These are phyloP conservation scores for Cercospora sojina DNA, from an alignment of 2,329 filamentous ascomycete species.

Conservation along the genomic window DNA sequence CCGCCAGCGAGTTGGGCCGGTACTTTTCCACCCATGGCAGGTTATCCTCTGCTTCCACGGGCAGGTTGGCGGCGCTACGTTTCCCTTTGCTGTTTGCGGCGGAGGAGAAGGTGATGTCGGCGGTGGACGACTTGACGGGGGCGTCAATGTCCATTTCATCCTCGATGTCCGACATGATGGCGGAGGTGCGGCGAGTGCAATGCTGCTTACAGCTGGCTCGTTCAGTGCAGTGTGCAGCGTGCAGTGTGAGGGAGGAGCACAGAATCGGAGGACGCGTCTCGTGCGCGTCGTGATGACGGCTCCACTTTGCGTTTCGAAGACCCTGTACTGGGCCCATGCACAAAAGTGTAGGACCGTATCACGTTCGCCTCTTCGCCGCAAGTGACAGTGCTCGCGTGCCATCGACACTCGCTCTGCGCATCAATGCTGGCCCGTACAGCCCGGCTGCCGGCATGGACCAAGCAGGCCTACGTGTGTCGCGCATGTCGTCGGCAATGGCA, in stretches of 20 bases:
- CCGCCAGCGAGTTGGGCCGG: constrained; percentile 79
- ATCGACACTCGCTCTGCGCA: background rate
- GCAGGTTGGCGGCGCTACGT: constrained; percentile 85
- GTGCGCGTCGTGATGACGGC: constrained; percentile 7
- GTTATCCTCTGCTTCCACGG: constrained; percentile 89
- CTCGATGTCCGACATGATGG: constrained; percentile 57
- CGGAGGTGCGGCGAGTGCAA: background rate
- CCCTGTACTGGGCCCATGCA: constrained; percentile 3
- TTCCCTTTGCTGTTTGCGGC: constrained; percentile 78
- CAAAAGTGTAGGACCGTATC: background rate
- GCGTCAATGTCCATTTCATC: constrained; percentile 66
- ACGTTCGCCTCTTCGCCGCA: background rate
- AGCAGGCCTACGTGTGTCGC: constrained; percentile 24
- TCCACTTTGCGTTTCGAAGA: constrained; percentile 1
- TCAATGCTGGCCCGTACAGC: constrained; percentile 24
- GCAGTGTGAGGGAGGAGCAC: background rate
- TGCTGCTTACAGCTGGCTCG: background rate
- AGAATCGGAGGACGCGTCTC: constrained; percentile 9
- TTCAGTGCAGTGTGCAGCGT: background rate
- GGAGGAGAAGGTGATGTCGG: constrained; percentile 67
- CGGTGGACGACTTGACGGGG: constrained; percentile 38
- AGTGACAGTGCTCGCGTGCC: background rate
- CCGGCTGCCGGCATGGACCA: constrained; percentile 25
- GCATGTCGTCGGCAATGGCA: constrained; percentile 25
- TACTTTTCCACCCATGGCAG: constrained; percentile 99